phyloP scores from a whole-genome alignment of 2,329 filamentous ascomycete genomes.

The Hansfordia pulvinata region DNA sequence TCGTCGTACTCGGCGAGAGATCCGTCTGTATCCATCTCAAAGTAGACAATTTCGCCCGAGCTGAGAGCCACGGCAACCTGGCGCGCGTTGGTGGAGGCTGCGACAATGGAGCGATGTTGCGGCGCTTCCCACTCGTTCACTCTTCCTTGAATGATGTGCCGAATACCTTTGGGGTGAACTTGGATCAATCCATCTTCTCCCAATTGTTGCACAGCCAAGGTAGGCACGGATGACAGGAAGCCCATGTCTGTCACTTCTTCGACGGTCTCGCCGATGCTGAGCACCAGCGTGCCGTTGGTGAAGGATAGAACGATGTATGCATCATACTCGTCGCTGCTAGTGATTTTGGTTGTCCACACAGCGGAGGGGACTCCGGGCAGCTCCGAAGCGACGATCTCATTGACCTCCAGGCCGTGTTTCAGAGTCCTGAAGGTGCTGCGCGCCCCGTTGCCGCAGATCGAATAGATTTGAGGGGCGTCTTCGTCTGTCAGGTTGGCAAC shows the following conservation, averaged over 20 bases:
- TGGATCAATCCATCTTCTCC: constrained; percentile 89
- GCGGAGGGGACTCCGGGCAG: constrained; percentile 77
- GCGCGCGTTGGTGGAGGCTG: constrained; percentile 81
- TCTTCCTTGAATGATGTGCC: constrained; percentile 67
- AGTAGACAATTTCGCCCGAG: constrained; percentile 94
- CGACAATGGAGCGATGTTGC: constrained; percentile 87
- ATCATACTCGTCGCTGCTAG: constrained; percentile 70
- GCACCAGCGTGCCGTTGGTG: constrained; percentile 74
- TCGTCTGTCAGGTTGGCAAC: constrained; percentile 83
- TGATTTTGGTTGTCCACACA: constrained; percentile 91
- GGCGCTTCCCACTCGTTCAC: constrained; percentile 92
- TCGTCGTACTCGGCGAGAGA: constrained; percentile 89
- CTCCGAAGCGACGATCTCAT: constrained; percentile 90
- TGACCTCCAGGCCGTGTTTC: constrained; percentile 84
- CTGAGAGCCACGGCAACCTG: constrained; percentile 91
- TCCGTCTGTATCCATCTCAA: constrained; percentile 90
- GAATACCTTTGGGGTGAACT: constrained; percentile 90
- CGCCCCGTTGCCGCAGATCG: constrained; percentile 77
- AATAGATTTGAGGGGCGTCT: constrained; percentile 93
- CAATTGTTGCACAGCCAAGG: constrained; percentile 83
- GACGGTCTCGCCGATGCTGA: constrained; percentile 93
- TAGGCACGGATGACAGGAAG: constrained; percentile 78
- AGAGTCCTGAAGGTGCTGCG: constrained; percentile 83
- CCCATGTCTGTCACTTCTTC: constrained; percentile 91
- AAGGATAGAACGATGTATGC: constrained; percentile 94